Percentiles rank a stretch among this genome's conserved stretches.
These are phyloP conservation scores for Magnaporthiopsis incrustans DNA, from an alignment of 2,329 filamentous ascomycete species.

Conservation along the genomic window DNA sequence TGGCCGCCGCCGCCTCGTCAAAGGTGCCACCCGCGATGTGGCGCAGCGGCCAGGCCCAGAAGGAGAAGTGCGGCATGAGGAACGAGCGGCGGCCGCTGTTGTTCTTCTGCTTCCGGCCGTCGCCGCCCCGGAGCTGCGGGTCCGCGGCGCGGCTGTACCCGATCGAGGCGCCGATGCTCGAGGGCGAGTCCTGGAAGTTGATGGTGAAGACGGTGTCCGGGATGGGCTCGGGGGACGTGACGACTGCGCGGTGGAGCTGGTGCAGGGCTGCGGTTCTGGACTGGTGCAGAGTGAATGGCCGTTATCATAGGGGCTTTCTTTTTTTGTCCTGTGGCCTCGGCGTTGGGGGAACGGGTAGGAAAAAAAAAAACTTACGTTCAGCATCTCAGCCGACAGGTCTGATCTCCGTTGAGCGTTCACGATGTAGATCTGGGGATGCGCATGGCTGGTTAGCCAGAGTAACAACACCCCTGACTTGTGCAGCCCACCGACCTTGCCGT, in stretches of 20 bases:
- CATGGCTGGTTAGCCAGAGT: no score
- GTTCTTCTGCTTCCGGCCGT: slow-evolving; percentile 5
- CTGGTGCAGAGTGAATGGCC: slow-evolving; percentile 14
- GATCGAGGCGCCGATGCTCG: slow-evolving; percentile 27
- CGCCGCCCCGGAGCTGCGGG: slow-evolving; percentile 19
- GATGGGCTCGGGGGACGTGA: slow-evolving; percentile 37
- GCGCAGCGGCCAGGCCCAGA: slow-evolving; percentile 45
- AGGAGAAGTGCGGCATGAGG: slow-evolving; percentile 48
- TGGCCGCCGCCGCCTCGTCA: slow-evolving; percentile 27
- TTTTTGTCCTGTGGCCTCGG: background rate
- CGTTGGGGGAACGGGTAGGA: background rate
- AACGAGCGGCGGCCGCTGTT: slow-evolving; percentile 28
- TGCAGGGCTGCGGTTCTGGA: slow-evolving; percentile 44
- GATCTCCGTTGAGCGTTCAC: slow-evolving; percentile 30
- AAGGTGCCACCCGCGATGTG: slow-evolving; percentile 34
- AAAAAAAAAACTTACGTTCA: slow-evolving; percentile 20
- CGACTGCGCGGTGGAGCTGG: slow-evolving; percentile 43
- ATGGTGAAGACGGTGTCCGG: slow-evolving; percentile 46
- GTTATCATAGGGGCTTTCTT: background rate
- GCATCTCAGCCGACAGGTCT: slow-evolving; percentile 36
- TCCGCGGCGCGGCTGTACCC: slow-evolving; percentile 39
- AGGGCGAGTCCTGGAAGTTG: slow-evolving; percentile 41
- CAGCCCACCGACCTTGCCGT: slow-evolving; percentile 27
- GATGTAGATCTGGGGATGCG: slow-evolving; percentile 30
- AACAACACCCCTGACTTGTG: no score